Evolutionary conservation across 805 yeast species (phyloP).

Genomic region (Osmozyma mogii): DNA sequence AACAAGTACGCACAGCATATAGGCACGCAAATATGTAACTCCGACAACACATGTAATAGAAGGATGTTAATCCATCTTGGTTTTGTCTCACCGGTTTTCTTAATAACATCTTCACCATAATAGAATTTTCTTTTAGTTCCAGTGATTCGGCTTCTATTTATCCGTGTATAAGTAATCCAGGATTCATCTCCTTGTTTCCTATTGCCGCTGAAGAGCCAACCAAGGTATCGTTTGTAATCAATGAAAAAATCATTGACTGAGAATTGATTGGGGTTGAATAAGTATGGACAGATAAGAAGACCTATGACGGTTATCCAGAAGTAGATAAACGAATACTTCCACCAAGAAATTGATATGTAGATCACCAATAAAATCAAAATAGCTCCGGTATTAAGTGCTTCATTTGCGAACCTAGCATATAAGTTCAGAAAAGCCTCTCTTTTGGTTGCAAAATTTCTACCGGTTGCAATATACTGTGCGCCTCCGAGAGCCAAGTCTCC

Average conservation of each 20-base stretch:
- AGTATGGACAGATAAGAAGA: constrained; percentile 40
- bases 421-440: constrained; percentile 64
- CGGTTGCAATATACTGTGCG: constrained; percentile 86
- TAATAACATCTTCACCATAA: constrained; percentile 26
- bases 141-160: constrained; percentile 9
- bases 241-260: constrained; percentile 38
- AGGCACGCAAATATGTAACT: constrained; percentile 23
- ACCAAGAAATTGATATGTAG: constrained; percentile 73
- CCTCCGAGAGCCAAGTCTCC: constrained; percentile 84
- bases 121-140: constrained; percentile 8
- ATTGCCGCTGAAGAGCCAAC: constrained; percentile 62
- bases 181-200: constrained; percentile 2
- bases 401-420: constrained; percentile 67
- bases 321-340: constrained; percentile 66
- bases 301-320: constrained; percentile 44
- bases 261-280: constrained; percentile 50
- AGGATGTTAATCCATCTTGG: constrained; percentile 42
- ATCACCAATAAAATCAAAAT: constrained; percentile 60
- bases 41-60: constrained; percentile 33
- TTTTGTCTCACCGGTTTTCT: constrained; percentile 36
- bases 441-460: constrained; percentile 88
- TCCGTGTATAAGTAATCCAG: constrained; percentile 9
- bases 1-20: constrained; percentile 43
- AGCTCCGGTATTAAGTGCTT: constrained; percentile 74
- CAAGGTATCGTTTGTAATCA: constrained; percentile 41